Evolutionary conservation across 2,329 filamentous ascomycete genomes (phyloP).

Genomic region (Xylariaceae sp.): DNA sequence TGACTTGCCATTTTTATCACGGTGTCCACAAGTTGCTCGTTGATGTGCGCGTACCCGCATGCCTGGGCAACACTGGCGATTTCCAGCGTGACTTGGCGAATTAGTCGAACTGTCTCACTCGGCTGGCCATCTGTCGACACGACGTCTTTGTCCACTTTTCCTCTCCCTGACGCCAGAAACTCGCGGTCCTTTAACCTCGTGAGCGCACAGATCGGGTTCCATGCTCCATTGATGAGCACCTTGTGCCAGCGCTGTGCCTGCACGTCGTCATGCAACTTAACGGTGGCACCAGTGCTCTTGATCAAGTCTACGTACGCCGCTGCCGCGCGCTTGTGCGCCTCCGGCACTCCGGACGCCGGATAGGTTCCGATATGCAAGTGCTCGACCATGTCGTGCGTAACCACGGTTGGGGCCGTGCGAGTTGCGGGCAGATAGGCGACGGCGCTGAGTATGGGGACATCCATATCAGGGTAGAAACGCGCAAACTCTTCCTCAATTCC

Average conservation of each 20-base stretch:
- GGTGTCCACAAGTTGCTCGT: constrained; percentile 30
- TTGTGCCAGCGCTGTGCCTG: constrained; percentile 51
- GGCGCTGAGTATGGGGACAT: constrained; percentile 43
- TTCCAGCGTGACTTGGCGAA: constrained; percentile 34
- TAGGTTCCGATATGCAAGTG: constrained; percentile 46
- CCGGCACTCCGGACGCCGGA: constrained; percentile 32
- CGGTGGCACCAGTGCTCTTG: constrained; percentile 38
- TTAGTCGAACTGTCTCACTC: constrained; percentile 22
- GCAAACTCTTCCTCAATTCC: constrained; percentile 48
- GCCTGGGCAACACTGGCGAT: constrained; percentile 32
- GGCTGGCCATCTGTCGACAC: constrained; percentile 1
- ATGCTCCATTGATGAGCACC: constrained; percentile 49
- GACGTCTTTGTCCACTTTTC: background rate
- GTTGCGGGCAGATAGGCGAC: constrained; percentile 50
- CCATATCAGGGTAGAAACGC: constrained; percentile 40
- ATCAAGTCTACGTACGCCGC: constrained; percentile 39
- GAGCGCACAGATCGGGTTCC: constrained; percentile 53
- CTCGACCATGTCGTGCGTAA: constrained; percentile 42
- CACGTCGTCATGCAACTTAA: constrained; percentile 42
- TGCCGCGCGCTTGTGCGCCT: constrained; percentile 30
- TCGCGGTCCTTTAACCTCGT: constrained; percentile 42
- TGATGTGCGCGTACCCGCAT: constrained; percentile 29
- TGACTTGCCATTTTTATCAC: constrained; percentile 24
- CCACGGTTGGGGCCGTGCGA: constrained; percentile 43
- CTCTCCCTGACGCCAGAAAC: constrained; percentile 33